Evolutionary conservation across 2,329 filamentous ascomycete genomes (phyloP).

Genomic region (Parafenestella ontariensis): DNA sequence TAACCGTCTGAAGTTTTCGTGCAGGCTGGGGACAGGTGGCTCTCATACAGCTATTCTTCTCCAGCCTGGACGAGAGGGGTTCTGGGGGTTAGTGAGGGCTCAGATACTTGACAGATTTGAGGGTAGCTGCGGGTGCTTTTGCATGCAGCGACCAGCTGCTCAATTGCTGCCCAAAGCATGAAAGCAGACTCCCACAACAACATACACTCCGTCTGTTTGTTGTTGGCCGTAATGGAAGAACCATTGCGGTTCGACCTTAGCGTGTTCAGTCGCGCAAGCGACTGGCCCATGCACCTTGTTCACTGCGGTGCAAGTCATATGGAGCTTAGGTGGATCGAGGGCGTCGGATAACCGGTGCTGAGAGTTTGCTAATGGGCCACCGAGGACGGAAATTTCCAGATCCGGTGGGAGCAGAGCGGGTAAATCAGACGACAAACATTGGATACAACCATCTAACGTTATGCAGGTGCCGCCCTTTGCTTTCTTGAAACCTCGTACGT

Average conservation of each 20-base stretch:
- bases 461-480: background rate
- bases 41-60: no score
- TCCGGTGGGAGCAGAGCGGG: background rate
- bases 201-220: background rate
- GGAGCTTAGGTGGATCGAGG: background rate
- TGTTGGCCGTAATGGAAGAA: background rate
- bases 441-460: background rate
- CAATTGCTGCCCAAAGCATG: no score
- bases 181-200: background rate
- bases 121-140: background rate
- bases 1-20: no score
- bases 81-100: background rate
- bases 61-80: no score
- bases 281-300: background rate
- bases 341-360: background rate
- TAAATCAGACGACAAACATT: background rate
- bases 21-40: no score
- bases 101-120: no score
- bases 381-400: no score
- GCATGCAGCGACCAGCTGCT: no score
- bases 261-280: background rate
- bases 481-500: background rate
- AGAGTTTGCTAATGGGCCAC: background rate
- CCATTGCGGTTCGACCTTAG: background rate
- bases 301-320: background rate